Evolutionary conservation across 2,329 filamentous ascomycete species (phyloP).

Genomic region (Pseudogymnoascus sp.): DNA sequence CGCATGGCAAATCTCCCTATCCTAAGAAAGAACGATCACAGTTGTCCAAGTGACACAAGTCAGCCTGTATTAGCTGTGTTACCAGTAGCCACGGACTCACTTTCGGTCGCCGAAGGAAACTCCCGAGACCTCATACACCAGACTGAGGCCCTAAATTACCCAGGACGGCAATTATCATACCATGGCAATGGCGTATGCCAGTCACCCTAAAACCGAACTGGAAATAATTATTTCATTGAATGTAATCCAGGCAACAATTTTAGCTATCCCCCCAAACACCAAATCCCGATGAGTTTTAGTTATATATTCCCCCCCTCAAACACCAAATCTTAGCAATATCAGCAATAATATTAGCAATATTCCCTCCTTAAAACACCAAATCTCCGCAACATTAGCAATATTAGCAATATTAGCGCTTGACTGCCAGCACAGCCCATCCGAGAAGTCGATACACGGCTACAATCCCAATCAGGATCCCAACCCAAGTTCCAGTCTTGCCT

Average conservation of each 20-base stretch:
- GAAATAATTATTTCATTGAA: not conserved
- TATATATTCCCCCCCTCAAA: not conserved
- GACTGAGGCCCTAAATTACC: not conserved
- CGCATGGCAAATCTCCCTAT: too few species aligned
- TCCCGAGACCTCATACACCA: not conserved
- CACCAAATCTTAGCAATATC: conserved; percentile 4
- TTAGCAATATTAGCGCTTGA: conserved; percentile 22
- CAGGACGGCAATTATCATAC: not conserved
- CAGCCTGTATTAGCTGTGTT: not conserved
- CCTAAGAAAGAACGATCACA: not conserved
- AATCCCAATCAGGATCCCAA: conserved; percentile 71
- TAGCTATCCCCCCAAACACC: not conserved
- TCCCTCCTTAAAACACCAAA: not conserved
- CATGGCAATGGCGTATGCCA: not conserved
- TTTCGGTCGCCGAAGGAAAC: not conserved
- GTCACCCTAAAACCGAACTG: not conserved
- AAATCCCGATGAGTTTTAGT: not conserved
- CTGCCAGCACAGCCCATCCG: conserved; percentile 51
- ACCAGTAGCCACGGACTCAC: not conserved
- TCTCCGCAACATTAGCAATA: conserved; percentile 16
- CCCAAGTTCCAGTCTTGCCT: conserved; percentile 56
- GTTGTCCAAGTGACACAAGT: not conserved
- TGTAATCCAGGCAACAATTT: not conserved
- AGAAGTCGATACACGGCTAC: conserved; percentile 63
- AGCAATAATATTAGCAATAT: conserved; percentile 18